A percentile compares a stretch with the other conserved stretches of the same genome.
Evolutionary conservation across 1,284 basidiomycete species (phyloP).

Genomic region (Thecaphora frezii): DNA sequence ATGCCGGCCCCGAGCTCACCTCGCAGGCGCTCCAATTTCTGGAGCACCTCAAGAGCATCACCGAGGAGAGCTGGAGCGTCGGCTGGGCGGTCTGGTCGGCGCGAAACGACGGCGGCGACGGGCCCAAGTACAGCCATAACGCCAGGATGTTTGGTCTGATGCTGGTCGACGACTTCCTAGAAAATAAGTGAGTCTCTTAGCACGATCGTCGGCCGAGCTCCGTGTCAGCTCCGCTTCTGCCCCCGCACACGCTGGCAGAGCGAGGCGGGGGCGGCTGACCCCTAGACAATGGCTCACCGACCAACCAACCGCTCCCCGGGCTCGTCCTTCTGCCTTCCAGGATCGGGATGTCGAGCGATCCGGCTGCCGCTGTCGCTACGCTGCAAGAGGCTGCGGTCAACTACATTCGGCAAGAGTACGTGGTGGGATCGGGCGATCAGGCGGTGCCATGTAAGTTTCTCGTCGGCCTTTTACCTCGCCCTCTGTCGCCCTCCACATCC

Average conservation of each 20-base stretch:
- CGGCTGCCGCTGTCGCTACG: slow-evolving; percentile 43
- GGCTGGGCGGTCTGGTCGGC: slow-evolving; percentile 56
- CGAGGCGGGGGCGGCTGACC: no score
- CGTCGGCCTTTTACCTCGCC: no score
- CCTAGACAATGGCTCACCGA: no score
- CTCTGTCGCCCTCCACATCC: no score
- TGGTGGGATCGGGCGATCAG: slow-evolving; percentile 45
- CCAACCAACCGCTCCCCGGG: no score
- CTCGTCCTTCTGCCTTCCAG: slow-evolving; percentile 2
- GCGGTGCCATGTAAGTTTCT: slow-evolving; percentile 33
- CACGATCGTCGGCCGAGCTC: no score
- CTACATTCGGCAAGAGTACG: slow-evolving; percentile 53
- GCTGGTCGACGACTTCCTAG: slow-evolving; percentile 81
- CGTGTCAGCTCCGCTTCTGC: no score
- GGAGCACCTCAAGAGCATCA: slow-evolving; percentile 72
- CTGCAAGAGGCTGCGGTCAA: slow-evolving; percentile 52
- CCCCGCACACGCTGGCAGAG: no score
- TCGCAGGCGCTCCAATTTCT: slow-evolving; percentile 81
- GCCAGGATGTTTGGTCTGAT: slow-evolving; percentile 82
- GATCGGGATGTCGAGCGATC: slow-evolving; percentile 30
- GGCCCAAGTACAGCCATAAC: slow-evolving; percentile 71
- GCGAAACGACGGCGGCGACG: slow-evolving; percentile 64
- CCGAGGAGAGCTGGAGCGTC: slow-evolving; percentile 72
- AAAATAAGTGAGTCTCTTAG: slow-evolving; percentile 73
- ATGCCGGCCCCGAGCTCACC: slow-evolving; percentile 63